Percentiles rank a stretch among this genome's conserved stretches.
phyloP scores from a whole-genome alignment of 805 yeast genomes.

The Metschnikowia cubensis region DNA sequence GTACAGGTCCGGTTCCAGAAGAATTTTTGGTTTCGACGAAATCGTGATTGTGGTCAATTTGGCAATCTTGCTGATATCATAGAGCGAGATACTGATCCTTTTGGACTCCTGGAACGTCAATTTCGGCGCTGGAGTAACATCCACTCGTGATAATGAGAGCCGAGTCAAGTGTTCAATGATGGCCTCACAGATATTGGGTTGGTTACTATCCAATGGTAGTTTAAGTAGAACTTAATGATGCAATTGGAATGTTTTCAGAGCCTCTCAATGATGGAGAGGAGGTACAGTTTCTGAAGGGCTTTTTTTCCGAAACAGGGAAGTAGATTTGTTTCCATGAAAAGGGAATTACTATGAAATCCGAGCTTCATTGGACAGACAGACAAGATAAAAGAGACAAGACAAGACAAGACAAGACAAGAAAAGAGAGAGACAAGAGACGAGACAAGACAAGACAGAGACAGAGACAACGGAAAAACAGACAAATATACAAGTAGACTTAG shows the following conservation, averaged over 20 bases:
- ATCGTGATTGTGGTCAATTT: conserved; percentile 68
- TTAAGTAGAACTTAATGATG: conserved; percentile 85
- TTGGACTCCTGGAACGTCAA: conserved; percentile 39
- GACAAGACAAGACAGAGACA: too few species aligned
- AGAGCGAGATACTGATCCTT: conserved; percentile 61
- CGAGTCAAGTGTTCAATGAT: conserved; percentile 74
- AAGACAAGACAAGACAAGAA: too few species aligned
- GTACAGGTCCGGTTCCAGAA: conserved; percentile 54
- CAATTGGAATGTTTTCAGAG: conserved; percentile 86
- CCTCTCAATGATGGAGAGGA: conserved; percentile 75
- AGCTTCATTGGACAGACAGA: too few species aligned
- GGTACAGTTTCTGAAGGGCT: conserved; percentile 88
- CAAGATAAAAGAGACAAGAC: too few species aligned
- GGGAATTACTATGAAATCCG: conserved; percentile 90
- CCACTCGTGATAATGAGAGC: conserved; percentile 66
- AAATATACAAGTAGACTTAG: too few species aligned
- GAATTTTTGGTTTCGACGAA: conserved; percentile 47
- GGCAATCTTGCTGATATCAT: conserved; percentile 70
- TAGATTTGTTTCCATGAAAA: conserved; percentile 90
- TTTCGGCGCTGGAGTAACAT: conserved; percentile 66
- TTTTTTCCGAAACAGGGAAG: conserved; percentile 90
- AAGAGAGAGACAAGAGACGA: too few species aligned
- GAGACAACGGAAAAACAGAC: too few species aligned
- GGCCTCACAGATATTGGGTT: conserved; percentile 83
- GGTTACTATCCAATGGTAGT: conserved; percentile 87